Evolutionary conservation across 768 basidiomycete species (phyloP), one percentile per base, ranked within the genome.

Genomic region (Pluteus cervinus): DNA sequence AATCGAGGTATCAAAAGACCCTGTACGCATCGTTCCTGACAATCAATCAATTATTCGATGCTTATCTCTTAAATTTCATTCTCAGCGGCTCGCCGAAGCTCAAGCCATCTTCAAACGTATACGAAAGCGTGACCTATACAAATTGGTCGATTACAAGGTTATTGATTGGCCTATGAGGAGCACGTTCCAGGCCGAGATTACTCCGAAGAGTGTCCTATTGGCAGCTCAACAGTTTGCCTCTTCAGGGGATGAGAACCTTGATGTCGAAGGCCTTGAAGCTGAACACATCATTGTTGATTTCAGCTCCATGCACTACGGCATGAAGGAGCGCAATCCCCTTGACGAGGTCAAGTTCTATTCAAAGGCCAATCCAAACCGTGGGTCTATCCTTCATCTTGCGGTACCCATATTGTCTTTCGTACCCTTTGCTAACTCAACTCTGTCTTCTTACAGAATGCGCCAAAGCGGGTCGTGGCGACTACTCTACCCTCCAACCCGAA

Each of bases 251-350:
- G 31, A 38, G 1, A 43, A 29, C 24, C 32, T 41, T 22, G 49
- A 46, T 24, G 37, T 36, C 37, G 15, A 35, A 35, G 5, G 48
- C 56, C 57, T 7, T 60, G 83, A 43, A 11, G 56, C 60, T 1
- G 53, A 66, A 4, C 71, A 86, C 37, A 65, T 90, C 21, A 73
- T 81, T 26, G 81, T 90, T 15, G 73, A 79, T 34, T 62, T 78
- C 10, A 56, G 76, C 2, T 48, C 54, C n/a, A 68, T 89, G 69
- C 88, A 90, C 51, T 81, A 84, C 48, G 88, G 87, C 3, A 85
- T 82, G 76, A 65, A 72, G 45, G 73, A 76, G 29, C 55, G 63
- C 43, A 86, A 85, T 47, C 88, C 88, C 1, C 51, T 89, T 31
- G 71, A 81, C 30, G 68, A 58, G 11, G 74, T 87, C 37, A 75